Conservation (phyloP, 495 filamentous ascomycete genomes). For the Acidiella bohemica region DNA sequence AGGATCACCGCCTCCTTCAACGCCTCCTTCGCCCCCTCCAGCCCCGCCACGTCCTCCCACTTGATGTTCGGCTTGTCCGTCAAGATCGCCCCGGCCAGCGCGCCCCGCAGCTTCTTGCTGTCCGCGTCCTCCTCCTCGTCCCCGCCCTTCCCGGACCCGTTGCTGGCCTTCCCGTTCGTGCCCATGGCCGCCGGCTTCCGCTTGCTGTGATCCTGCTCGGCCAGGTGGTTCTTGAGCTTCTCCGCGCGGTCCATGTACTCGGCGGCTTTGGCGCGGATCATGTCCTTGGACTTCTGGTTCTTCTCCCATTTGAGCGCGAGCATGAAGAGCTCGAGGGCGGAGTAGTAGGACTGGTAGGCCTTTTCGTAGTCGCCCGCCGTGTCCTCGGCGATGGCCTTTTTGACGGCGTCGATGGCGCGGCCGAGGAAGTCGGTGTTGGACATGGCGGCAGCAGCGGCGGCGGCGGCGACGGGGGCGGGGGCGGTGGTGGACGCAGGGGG, state of each 20-base stretch:
- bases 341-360: conserved; percentile 89
- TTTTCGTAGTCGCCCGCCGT: conserved; percentile 92
- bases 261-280: conserved; percentile 80
- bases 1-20: conserved; percentile 94
- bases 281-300: conserved; percentile 87
- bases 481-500: too few species aligned
- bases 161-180: conserved; percentile 66
- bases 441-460: conserved; percentile 44
- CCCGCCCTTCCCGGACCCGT: conserved; percentile 45
- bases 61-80: conserved; percentile 87
- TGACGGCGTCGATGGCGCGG: conserved; percentile 86
- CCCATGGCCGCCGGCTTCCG: conserved; percentile 72
- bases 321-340: conserved; percentile 37
- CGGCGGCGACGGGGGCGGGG: too few species aligned
- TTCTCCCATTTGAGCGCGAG: conserved; percentile 46
- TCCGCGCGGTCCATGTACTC: conserved; percentile 99
- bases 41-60: conserved; percentile 97
- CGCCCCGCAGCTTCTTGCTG: conserved; percentile 83
- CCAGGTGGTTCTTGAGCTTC: conserved; percentile 84
- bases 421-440: conserved; percentile 95
- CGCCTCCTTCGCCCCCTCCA: conserved; percentile 90
- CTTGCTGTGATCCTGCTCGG: conserved; percentile 50
- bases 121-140: conserved; percentile 59
- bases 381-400: conserved; percentile 93
- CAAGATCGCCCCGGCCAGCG: conserved; percentile 81